A percentile compares a stretch with the other conserved stretches of the same genome.
Conservation (phyloP, 257 asterid species). For the Knoxia roxburghii region DNA sequence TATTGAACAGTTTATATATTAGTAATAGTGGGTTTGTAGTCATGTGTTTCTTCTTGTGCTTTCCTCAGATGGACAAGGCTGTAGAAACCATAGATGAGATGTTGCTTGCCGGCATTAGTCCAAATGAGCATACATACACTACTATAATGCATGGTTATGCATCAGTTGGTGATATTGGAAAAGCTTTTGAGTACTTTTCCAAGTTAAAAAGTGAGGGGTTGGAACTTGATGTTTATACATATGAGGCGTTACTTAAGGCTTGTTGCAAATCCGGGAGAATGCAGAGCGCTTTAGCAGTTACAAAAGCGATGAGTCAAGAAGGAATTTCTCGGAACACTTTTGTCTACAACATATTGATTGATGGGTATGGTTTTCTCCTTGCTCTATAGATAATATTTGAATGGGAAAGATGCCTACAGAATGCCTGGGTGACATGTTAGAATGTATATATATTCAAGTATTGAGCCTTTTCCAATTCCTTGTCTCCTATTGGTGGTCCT, state of each 20-base stretch:
- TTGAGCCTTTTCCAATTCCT: not conserved
- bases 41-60: conserved; percentile 11
- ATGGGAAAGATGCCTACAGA: not conserved
- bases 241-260: conserved; percentile 97
- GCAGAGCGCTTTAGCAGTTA: conserved; percentile 99
- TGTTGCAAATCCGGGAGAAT: conserved; percentile 98
- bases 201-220: conserved; percentile 78
- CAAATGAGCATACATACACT: conserved; percentile 89
- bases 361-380: conserved; percentile 52
- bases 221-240: conserved; percentile 76
- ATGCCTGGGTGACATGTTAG: not conserved
- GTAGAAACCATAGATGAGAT: conserved; percentile 73
- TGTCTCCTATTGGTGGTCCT: not conserved
- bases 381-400: not conserved
- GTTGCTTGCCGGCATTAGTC: conserved; percentile 74
- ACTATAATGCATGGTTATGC: conserved; percentile 96
- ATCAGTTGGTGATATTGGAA: conserved; percentile 90
- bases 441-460: not conserved
- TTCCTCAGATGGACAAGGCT: conserved; percentile 80
- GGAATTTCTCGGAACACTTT: conserved; percentile 81
- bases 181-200: conserved; percentile 87
- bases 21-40: not conserved
- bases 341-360: conserved; percentile 87
- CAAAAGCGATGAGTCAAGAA: conserved; percentile 77
- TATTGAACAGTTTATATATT: not conserved